Evolutionary conservation across 345 rosid species (phyloP), one percentile per base, ranked within the genome.

Genomic region (Carallia pectinifolia): DNA sequence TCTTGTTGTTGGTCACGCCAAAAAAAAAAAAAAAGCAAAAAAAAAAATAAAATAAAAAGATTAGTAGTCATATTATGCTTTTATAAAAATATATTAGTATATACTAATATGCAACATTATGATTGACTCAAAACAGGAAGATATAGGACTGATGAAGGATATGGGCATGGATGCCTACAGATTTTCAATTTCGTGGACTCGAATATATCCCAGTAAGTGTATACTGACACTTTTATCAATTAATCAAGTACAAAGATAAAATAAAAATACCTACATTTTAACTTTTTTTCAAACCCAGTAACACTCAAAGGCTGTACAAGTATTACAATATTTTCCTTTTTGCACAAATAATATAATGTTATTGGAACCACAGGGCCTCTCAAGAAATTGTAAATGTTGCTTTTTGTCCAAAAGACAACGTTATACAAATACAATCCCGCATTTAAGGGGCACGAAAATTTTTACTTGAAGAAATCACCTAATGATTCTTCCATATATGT

Each of bases 141-240:
- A 95, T 82, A 79, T 92, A 67, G 86, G 86, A 56, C 90, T 89
- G 5, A 92, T 95, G 97, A 95, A 92, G 82, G 88, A 91, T 68
- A 83, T 95, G 92, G 97, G 99, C 30, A 84, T 92, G 96, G 97
- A 95, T 74, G 88, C 99, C 66, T 92, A 86, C 29, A 71, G 97
- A 73, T 90, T 95, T 69, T 95, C 99, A 7, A 87, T 95, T 62
- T 86, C 99, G 1, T 95, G 99, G 97, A n/a, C 96, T 53, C 87
- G 99, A 52, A 90, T 95, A 69, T 95, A 83, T 75, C 96, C 97
- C 4, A 80, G 99, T 92, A 85, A 74, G 79, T 68, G 53, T 47
- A 18, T 6, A 6, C 12, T 19, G 1, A 56, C 60, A 1, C 16
- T 3, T 16, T 3, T 44, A 12, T 0, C 2, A 1, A 16, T 4